Evolutionary conservation across 768 basidiomycete genomes (phyloP).

Genomic region (Paxillus rubicundulus): DNA sequence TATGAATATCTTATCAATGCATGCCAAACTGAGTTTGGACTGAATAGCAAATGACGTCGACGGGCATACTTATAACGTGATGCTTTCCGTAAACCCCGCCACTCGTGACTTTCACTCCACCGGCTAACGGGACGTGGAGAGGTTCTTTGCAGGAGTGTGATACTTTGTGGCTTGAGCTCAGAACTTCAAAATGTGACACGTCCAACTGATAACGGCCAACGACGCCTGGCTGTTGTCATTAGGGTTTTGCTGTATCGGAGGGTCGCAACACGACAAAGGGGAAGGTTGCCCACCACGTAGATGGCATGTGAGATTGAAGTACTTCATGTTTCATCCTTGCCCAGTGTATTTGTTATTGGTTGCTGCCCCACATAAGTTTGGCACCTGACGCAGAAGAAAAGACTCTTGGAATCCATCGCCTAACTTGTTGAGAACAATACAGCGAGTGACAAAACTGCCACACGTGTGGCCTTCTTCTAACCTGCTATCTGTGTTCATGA

Average conservation of each 20-base stretch:
- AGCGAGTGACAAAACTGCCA: background rate
- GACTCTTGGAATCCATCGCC: background rate
- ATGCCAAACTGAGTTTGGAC: too few species aligned
- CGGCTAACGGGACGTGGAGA: background rate
- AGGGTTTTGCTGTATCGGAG: slow-evolving; percentile 1
- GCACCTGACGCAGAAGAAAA: background rate
- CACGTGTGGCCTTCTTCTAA: background rate
- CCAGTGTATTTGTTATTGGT: background rate
- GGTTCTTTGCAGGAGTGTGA: background rate
- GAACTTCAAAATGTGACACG: background rate
- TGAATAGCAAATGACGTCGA: too few species aligned
- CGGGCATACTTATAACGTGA: too few species aligned
- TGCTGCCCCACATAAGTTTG: background rate
- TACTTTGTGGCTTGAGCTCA: background rate
- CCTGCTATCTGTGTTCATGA: background rate
- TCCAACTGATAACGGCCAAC: background rate
- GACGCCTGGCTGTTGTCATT: background rate
- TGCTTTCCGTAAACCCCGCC: background rate
- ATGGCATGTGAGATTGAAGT: background rate
- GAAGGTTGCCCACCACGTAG: background rate
- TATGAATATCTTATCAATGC: too few species aligned
- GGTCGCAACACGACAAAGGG: slow-evolving; percentile 2
- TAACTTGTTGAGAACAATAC: background rate
- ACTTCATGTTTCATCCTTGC: background rate
- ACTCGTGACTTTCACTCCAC: slow-evolving; percentile 1